Base-by-base conservation (phyloP, 352 stramenopile genomes). In the Pelagophyceae sp. region DNA sequence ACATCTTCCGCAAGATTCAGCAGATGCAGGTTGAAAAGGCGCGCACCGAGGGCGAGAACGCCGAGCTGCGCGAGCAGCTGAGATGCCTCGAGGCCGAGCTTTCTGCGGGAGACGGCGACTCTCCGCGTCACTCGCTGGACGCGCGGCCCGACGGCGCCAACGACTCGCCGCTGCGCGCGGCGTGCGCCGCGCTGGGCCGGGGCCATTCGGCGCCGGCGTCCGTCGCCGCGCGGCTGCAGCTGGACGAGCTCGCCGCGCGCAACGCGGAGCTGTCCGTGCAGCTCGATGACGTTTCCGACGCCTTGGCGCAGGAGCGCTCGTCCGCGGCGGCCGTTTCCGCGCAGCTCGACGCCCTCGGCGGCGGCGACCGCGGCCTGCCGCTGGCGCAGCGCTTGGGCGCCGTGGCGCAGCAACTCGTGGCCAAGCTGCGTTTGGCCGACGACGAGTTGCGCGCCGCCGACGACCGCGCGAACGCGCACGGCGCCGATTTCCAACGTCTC, bases 181-280 rank as follows among this genome's bases (percentile, higher is more conserved):
- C 67, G 15, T 33, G 35, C 35, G 67, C 19, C 11, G 67, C 67
- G 17, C 67, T 50, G 2, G 33, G 19, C 67, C 38, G 67, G 35
- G 67, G 38, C 27, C 19, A 2, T 3, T 2, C 67, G 35, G 29
- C 61, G 61, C 31, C 61, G 3, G 61, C 61, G 61, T 71, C 61
- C 31, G 61, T 71, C 61, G 61, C 61, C 25, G 61, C 61, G 29
- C 17, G 61, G 29, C 61, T 71, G 5, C 61, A 71, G 33, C 61
- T 71, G n/a, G 67, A 74, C 67, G 67, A 74, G 67, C 33, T 58
- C 67, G 67, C 33, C 2, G 67, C 67, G 20, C 33, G 35, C 33
- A 74, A 58, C 67, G 67, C 67, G 15, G 67, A 74, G 23, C 38
- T 74, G 2, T 11, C 35, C 6, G 27, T 23, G 33, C 2, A 74